A percentile compares a stretch with the other conserved stretches of the same genome.
Conservation (phyloP, 768 basidiomycete species). For the Pleurotus djamor region DNA sequence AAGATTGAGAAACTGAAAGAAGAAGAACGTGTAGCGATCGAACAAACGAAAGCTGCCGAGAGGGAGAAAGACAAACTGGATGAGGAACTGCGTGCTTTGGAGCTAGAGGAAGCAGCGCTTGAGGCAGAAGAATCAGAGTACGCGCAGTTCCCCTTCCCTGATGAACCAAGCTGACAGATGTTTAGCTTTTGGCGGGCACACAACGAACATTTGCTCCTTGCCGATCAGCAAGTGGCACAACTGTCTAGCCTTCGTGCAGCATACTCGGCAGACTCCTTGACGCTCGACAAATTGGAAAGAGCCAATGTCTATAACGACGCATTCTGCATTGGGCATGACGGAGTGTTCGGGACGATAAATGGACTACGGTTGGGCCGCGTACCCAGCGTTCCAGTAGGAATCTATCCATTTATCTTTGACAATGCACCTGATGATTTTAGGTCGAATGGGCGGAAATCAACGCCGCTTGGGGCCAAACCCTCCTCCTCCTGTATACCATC, state of each 20-base stretch:
- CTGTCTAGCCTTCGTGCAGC: slow-evolving; percentile 73
- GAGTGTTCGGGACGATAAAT: slow-evolving; percentile 97
- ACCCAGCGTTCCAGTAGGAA: slow-evolving; percentile 70
- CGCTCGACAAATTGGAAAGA: slow-evolving; percentile 81
- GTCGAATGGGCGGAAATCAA: slow-evolving; percentile 99
- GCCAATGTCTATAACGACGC: slow-evolving; percentile 97
- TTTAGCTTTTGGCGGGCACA: slow-evolving; percentile 80
- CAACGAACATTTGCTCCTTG: slow-evolving; percentile 66
- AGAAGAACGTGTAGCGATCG: slow-evolving; percentile 67
- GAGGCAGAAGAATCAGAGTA: slow-evolving; percentile 83
- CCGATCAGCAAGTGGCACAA: slow-evolving; percentile 67
- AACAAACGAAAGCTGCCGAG: slow-evolving; percentile 76
- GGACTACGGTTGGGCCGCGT: slow-evolving; percentile 89
- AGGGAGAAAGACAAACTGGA: slow-evolving; percentile 75
- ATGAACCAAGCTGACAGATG: slow-evolving; percentile 9
- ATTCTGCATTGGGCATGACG: slow-evolving; percentile 93
- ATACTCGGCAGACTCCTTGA: slow-evolving; percentile 73
- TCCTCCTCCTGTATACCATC: slow-evolving; percentile 89
- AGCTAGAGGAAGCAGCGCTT: slow-evolving; percentile 75
- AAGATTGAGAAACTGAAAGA: slow-evolving; percentile 70
- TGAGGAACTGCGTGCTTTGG: slow-evolving; percentile 65
- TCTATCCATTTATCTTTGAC: slow-evolving; percentile 9
- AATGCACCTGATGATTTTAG: slow-evolving; percentile 28
- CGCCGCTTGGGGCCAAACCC: slow-evolving; percentile 96
- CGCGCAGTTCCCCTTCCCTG: slow-evolving; percentile 23